phyloP scores from a whole-genome alignment of 192 early-diverging fungal species.

The Spinellus fusiger region DNA sequence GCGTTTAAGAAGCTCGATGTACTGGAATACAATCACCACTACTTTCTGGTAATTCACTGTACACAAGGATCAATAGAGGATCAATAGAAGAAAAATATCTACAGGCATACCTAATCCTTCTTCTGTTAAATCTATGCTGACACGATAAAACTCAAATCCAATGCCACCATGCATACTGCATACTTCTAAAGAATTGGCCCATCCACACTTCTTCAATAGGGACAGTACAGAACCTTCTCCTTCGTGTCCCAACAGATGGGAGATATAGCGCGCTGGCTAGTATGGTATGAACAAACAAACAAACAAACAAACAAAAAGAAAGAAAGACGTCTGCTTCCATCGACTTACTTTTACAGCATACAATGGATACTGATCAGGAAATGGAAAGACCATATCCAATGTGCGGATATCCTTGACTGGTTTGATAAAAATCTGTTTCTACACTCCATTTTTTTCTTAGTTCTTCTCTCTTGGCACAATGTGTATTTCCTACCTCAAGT shows the following conservation, averaged over 20 bases:
- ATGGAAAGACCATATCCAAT: constrained; percentile 77
- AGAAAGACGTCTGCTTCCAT: too few species aligned
- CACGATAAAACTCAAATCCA: constrained; percentile 67
- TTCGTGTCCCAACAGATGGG: constrained; percentile 91
- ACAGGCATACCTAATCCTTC: constrained; percentile 59
- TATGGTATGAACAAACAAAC: too few species aligned
- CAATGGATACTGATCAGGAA: constrained; percentile 67
- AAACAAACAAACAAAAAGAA: too few species aligned
- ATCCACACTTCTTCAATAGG: constrained; percentile 80
- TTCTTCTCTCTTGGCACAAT: too few species aligned
- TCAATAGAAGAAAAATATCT: constrained; percentile 41
- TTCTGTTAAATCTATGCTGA: constrained; percentile 69
- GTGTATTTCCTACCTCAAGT: constrained; percentile 52
- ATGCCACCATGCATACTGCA: constrained; percentile 42
- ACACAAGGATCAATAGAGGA: constrained; percentile 38
- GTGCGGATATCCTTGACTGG: constrained; percentile 75
- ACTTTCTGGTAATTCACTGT: constrained; percentile 64
- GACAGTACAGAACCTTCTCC: constrained; percentile 81
- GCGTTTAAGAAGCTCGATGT: constrained; percentile 72
- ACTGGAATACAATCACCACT: constrained; percentile 77
- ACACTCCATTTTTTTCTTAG: not conserved
- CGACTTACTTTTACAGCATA: constrained; percentile 34
- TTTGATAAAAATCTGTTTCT: constrained; percentile 63
- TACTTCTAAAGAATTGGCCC: constrained; percentile 74
- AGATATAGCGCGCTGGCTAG: constrained; percentile 68